Evolutionary conservation across 306 rosid species (phyloP).

Genomic region (Delonix regia): DNA sequence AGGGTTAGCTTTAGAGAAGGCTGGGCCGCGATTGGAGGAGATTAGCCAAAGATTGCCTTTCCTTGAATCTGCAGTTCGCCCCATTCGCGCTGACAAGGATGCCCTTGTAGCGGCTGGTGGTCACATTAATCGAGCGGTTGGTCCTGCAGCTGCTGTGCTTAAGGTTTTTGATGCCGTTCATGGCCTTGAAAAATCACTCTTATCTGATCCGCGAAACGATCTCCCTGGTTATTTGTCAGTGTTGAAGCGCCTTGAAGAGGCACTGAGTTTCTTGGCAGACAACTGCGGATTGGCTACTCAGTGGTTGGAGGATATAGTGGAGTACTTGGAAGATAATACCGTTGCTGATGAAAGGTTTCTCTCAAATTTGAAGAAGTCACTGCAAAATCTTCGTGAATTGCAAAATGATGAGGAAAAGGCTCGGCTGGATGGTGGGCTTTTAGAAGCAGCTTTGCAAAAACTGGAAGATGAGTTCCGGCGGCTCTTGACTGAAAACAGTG

Average conservation of each 20-base stretch:
- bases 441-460: constrained; percentile 82
- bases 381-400: constrained; percentile 67
- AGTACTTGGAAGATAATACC: constrained; percentile 85
- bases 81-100: constrained; percentile 84
- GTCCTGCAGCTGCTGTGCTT: constrained; percentile 96
- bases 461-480: constrained; percentile 81
- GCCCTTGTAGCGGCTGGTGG: constrained; percentile 94
- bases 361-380: constrained; percentile 67
- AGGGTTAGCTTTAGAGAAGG: constrained; percentile 71
- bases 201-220: constrained; percentile 84
- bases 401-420: constrained; percentile 62
- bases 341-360: constrained; percentile 79
- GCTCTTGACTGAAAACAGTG: constrained; percentile 79
- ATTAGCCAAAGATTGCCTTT: constrained; percentile 72
- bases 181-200: constrained; percentile 87
- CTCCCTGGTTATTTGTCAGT: constrained; percentile 84
- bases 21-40: constrained; percentile 86
- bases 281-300: constrained; percentile 93
- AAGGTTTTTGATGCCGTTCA: constrained; percentile 98
- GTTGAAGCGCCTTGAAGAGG: constrained; percentile 94
- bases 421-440: constrained; percentile 85
- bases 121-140: constrained; percentile 93
- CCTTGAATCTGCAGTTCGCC: constrained; percentile 84
- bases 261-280: constrained; percentile 80
- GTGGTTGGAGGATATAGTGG: constrained; percentile 98